Conservation (phyloP, 225 moss, liverwort and hornwort species). For the Thuidium tamariscinum region DNA sequence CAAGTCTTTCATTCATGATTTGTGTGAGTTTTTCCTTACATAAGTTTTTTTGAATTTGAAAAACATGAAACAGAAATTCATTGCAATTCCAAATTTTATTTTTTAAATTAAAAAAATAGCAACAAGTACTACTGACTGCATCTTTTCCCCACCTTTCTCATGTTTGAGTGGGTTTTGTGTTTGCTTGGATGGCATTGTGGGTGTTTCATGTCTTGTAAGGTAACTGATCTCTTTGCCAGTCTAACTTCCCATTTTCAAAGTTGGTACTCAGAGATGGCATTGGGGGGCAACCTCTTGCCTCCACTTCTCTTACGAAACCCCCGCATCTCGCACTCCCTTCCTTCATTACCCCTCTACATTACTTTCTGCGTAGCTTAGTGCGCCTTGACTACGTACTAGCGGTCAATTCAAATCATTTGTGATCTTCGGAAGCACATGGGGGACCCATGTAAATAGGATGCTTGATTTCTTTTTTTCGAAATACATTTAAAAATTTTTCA, state of each 20-base stretch:
- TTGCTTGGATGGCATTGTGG: neutral
- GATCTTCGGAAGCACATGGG: neutral
- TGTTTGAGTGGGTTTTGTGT: neutral
- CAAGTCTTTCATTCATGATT: neutral
- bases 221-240: neutral
- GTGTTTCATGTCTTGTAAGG: neutral
- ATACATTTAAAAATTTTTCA: too few species aligned
- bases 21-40: too few species aligned
- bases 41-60: too few species aligned
- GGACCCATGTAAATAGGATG: neutral
- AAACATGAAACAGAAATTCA: too few species aligned
- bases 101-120: neutral
- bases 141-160: neutral
- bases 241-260: neutral
- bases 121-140: neutral
- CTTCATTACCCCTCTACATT: neutral
- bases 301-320: neutral
- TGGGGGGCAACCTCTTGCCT: neutral
- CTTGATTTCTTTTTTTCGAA: too few species aligned
- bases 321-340: neutral
- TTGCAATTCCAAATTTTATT: too few species aligned
- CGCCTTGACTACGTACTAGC: neutral
- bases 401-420: neutral
- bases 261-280: neutral
- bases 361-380: rapidly evolving